phyloP scores from a whole-genome alignment of 495 filamentous ascomycete genomes.

The Lasiosphaeris hirsuta region DNA sequence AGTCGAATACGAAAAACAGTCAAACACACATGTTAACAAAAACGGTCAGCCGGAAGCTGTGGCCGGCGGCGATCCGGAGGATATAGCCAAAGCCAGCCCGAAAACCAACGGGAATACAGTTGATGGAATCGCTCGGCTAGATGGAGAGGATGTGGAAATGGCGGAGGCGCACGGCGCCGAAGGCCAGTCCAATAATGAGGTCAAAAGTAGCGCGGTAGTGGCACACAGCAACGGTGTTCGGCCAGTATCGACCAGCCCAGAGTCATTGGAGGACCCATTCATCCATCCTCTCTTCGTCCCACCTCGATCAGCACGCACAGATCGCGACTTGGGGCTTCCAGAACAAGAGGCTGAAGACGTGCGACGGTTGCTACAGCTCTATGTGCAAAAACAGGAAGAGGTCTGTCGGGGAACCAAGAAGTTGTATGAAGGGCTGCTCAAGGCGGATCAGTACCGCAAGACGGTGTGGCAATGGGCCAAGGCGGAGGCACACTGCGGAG shows the following conservation, averaged over 20 bases:
- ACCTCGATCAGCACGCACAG: conserved; percentile 64
- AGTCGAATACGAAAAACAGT: conserved; percentile 18
- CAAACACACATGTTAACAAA: background rate
- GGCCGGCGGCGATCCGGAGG: background rate
- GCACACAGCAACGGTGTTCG: background rate
- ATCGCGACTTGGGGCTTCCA: conserved; percentile 77
- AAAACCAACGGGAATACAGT: conserved; percentile 14
- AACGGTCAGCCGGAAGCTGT: conserved; percentile 7
- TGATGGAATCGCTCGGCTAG: background rate
- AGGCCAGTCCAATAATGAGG: background rate
- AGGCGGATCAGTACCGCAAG: conserved; percentile 73
- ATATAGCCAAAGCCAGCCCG: background rate
- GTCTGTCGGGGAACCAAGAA: conserved; percentile 75
- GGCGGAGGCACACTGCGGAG: conserved; percentile 83
- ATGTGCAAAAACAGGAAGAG: conserved; percentile 95
- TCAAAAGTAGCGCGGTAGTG: background rate
- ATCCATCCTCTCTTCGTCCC: conserved; percentile 87
- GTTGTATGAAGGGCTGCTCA: conserved; percentile 71
- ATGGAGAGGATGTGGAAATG: conserved; percentile 44
- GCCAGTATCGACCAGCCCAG: background rate
- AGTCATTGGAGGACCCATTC: conserved; percentile 45
- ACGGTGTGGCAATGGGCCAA: conserved; percentile 80
- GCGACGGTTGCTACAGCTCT: conserved; percentile 73
- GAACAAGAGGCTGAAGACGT: conserved; percentile 83
- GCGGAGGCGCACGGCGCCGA: conserved; percentile 25